These are phyloP conservation scores for Wickerhamomyces ciferrii DNA, from an alignment of 805 yeast species.

Conservation along the genomic window DNA sequence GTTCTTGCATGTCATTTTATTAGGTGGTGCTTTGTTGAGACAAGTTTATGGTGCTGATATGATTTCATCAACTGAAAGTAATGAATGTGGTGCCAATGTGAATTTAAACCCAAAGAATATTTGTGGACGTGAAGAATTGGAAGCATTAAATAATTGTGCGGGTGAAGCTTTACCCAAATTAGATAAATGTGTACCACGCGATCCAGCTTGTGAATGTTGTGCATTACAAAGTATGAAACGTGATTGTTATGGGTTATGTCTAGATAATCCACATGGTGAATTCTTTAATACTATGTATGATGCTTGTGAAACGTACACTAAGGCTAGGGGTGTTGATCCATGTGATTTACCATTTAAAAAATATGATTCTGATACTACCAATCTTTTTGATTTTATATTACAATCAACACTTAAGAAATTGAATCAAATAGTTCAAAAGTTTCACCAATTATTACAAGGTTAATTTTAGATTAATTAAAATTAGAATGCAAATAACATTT, in stretches of 20 bases:
- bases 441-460: not conserved
- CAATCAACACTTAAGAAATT: constrained; percentile 15
- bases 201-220: constrained; percentile 52
- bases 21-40: not conserved
- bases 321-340: constrained; percentile 44
- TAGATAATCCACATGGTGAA: constrained; percentile 39
- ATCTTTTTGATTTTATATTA: constrained; percentile 18
- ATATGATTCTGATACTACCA: constrained; percentile 27
- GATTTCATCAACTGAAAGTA: constrained; percentile 14
- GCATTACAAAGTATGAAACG: constrained; percentile 43
- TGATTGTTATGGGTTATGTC: constrained; percentile 43
- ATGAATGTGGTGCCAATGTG: constrained; percentile 36
- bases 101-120: constrained; percentile 41
- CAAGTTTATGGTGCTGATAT: constrained; percentile 6
- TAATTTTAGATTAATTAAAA: constrained; percentile 1
- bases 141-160: constrained; percentile 37
- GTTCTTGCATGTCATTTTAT: constrained; percentile 2
- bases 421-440: constrained; percentile 1
- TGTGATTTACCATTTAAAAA: constrained; percentile 46
- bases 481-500: not conserved
- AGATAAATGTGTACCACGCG: constrained; percentile 47
- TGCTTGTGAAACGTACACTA: constrained; percentile 38
- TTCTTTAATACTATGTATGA: constrained; percentile 38
- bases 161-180: constrained; percentile 39
- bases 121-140: constrained; percentile 40